phyloP scores from a whole-genome alignment of 2,329 filamentous ascomycete genomes.

The Colletotrichum shisoi region DNA sequence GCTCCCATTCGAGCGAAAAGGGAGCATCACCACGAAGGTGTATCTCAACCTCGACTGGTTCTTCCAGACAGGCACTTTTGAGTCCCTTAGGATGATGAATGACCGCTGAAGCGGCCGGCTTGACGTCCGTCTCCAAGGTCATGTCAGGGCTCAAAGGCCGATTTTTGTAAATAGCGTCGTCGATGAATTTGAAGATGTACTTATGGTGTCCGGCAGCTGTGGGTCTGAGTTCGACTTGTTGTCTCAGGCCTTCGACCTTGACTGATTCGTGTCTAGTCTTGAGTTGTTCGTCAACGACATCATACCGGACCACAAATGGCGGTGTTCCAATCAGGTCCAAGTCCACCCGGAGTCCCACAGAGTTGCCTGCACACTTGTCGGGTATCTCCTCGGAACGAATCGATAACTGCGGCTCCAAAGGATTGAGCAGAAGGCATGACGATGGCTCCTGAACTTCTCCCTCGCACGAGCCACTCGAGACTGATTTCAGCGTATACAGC shows the following conservation, averaged over 20 bases:
- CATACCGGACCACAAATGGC: slow-evolving; percentile 85
- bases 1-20: slow-evolving; percentile 89
- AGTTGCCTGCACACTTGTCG: slow-evolving; percentile 93
- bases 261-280: slow-evolving; percentile 48
- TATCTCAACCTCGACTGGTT: slow-evolving; percentile 78
- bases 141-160: slow-evolving; percentile 68
- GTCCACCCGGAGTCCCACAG: slow-evolving; percentile 87
- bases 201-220: slow-evolving; percentile 82
- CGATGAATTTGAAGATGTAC: slow-evolving; percentile 83
- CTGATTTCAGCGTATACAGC: slow-evolving; percentile 82
- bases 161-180: slow-evolving; percentile 80
- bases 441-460: slow-evolving; percentile 93
- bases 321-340: slow-evolving; percentile 91
- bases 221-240: slow-evolving; percentile 86
- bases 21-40: slow-evolving; percentile 82
- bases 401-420: slow-evolving; percentile 80
- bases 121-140: slow-evolving; percentile 85
- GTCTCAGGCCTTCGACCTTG: slow-evolving; percentile 73
- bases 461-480: slow-evolving; percentile 81
- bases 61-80: slow-evolving; percentile 81
- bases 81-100: slow-evolving; percentile 63
- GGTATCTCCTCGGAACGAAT: slow-evolving; percentile 82
- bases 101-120: slow-evolving; percentile 85
- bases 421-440: slow-evolving; percentile 91
- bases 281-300: slow-evolving; percentile 69